phyloP scores from a whole-genome alignment of 2,329 filamentous ascomycete genomes.

The Lachnellula arida region DNA sequence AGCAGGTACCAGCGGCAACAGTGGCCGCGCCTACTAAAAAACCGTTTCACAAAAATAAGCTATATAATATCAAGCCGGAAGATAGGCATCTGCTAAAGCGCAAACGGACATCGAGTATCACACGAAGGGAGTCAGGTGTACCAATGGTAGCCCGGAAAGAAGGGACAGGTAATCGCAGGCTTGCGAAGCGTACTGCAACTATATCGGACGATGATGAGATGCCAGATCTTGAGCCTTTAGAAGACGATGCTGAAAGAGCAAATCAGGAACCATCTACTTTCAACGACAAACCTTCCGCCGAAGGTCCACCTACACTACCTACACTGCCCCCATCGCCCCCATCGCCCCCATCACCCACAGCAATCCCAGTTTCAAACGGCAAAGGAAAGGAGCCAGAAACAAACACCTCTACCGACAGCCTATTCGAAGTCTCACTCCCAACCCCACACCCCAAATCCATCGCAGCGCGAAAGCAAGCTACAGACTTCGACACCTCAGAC shows the following conservation, averaged over 20 bases:
- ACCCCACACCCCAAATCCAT: not conserved
- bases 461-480: not conserved
- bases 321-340: not conserved
- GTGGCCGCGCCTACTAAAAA: not conserved
- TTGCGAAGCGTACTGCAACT: not conserved
- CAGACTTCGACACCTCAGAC: slow-evolving; percentile 2
- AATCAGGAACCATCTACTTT: not conserved
- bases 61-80: slow-evolving; percentile 9
- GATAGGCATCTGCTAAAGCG: not conserved
- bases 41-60: slow-evolving; percentile 18
- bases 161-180: too few species aligned
- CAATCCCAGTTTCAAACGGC: too few species aligned
- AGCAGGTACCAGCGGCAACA: not conserved
- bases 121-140: too few species aligned
- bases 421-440: not conserved
- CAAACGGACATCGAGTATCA: not conserved
- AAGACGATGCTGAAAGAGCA: not conserved
- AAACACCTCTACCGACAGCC: not conserved
- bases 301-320: not conserved
- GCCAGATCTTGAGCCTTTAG: not conserved
- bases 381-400: not conserved
- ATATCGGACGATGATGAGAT: not conserved
- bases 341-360: too few species aligned
- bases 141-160: too few species aligned
- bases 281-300: not conserved